Percentiles rank a stretch among this genome's conserved stretches.
These are phyloP conservation scores for Tricharina praecox DNA, from an alignment of 495 filamentous ascomycete species.

Conservation along the genomic window DNA sequence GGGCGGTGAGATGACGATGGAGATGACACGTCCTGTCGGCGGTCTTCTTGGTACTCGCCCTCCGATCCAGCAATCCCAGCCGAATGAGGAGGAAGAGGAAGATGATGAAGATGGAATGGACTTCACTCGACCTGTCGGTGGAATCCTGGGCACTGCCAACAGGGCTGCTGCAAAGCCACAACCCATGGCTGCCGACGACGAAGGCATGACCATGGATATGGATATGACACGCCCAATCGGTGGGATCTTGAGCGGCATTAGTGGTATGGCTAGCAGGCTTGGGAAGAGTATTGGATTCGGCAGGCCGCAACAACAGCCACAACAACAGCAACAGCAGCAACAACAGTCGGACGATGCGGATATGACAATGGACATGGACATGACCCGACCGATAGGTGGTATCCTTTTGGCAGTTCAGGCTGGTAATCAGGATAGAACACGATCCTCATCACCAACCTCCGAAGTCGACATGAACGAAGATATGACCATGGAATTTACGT, in stretches of 20 bases:
- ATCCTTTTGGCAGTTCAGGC: constrained; percentile 38
- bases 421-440: neutral
- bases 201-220: constrained; percentile 44
- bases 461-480: constrained; percentile 40
- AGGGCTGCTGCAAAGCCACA: constrained; percentile 6
- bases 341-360: constrained; percentile 35
- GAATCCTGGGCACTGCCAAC: constrained; percentile 30
- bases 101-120: constrained; percentile 36
- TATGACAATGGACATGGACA: constrained; percentile 50
- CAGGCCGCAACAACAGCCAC: no score
- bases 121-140: constrained; percentile 40
- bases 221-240: constrained; percentile 75
- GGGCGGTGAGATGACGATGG: constrained; percentile 36
- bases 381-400: constrained; percentile 64
- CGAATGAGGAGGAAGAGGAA: no score
- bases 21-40: constrained; percentile 34
- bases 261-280: neutral
- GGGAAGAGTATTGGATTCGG: neutral
- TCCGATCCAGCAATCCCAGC: constrained; percentile 7
- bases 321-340: constrained; percentile 2
- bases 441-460: constrained; percentile 8
- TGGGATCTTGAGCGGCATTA: constrained; percentile 39
- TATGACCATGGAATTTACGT: constrained; percentile 74
- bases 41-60: constrained; percentile 28
- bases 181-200: neutral